Evolutionary conservation across 2,329 filamentous ascomycete species (phyloP), one percentile per base, ranked within the genome.

Genomic region (Hymenoscyphus linearis): DNA sequence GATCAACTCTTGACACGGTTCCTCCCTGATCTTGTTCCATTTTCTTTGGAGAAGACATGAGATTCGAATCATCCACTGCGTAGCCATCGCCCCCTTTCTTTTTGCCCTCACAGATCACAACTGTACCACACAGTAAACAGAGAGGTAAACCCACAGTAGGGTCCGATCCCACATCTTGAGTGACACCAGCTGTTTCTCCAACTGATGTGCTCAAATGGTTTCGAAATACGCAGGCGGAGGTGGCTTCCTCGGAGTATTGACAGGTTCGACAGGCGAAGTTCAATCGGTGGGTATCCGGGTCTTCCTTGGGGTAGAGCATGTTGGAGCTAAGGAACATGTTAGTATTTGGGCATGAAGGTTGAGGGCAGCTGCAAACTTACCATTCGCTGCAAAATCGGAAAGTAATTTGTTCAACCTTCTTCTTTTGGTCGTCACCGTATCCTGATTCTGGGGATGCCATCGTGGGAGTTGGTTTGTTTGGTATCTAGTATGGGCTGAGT

Each of bases 301-400:
- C 92, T 80, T 99, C 96, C 78, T 96, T 95, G 57, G 95, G 95
- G 74, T 98, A 98, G 60, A 99, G 82, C 84, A 99, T 90, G 82
- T 99, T 99, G 71, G 93, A 96, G 80, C 87, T 90, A 69, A 52
- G 26, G 47, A 47, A 27, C 52, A 27, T 37, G 62, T 72, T 61
- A 71, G 72, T 53, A 60, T 36, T 53, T 57, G n/a, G 6, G 25
- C 6, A 35, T 22, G 18, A 18, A 27, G 66, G 60, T 66, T 60
- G 34, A 47, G 53, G 10, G 31, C 31, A 31, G 35, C 52, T 57
- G 36, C 55, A 22, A 52, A 68, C 78, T 70, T 76, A 88, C 87
- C 95, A 99, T 82, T 99, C 95, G 70, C 91, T 92, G 81, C 95
- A 99, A 83, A 99, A 99, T 72, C 91, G 89, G 78, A 98, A 99